Evolutionary conservation across 2,329 filamentous ascomycete genomes (phyloP), one percentile per base, ranked within the genome.

Genomic region (Colletotrichum siamense): DNA sequence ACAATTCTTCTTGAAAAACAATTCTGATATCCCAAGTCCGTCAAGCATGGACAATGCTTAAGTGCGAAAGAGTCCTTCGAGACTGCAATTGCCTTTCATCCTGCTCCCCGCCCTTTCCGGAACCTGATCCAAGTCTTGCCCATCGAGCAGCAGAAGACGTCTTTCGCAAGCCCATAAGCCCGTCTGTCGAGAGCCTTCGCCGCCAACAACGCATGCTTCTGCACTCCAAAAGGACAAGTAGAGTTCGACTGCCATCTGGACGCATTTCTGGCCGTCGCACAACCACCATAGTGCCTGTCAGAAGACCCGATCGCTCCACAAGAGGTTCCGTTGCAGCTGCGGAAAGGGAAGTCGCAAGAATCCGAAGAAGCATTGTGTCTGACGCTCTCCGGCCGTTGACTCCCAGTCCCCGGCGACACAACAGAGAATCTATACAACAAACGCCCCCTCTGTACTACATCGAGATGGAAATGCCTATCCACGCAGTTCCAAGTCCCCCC

Each of bases 1-100:
- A 44, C 36, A 69, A 69, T 69, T 74, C 65, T 82, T 82, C 81
- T 69, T 84, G 82, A 81, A 81, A 81, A 79, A 74, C 70, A 77
- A 57, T 74, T 59, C 73, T 82, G 49, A 55, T 49, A 75, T 71
- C 30, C 18, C 36, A 63, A 28, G 65, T 26, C 36, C 24, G 15
- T 85, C 83, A 83, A 85, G 82, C 82, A 85, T 79, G 82, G 81
- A 85, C 81, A 81, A 87, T 87, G 86, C 82, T 85, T 83, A 82
- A 83, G 80, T 82, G 86, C 82, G 85, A 82, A 83, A 83, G 86
- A 83, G 83, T 86, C 84, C 87, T 75, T 36, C 66, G 69, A 39
- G 77, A 71, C 73, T 77, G 69, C 52, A 75, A 67, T 18, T 77
- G 67, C 71, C 66, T 77, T 26, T 64, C 72, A 15, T 39, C 69